These are phyloP conservation scores for Dentipellis fragilis DNA, from an alignment of 768 basidiomycete species.

Conservation along the genomic window DNA sequence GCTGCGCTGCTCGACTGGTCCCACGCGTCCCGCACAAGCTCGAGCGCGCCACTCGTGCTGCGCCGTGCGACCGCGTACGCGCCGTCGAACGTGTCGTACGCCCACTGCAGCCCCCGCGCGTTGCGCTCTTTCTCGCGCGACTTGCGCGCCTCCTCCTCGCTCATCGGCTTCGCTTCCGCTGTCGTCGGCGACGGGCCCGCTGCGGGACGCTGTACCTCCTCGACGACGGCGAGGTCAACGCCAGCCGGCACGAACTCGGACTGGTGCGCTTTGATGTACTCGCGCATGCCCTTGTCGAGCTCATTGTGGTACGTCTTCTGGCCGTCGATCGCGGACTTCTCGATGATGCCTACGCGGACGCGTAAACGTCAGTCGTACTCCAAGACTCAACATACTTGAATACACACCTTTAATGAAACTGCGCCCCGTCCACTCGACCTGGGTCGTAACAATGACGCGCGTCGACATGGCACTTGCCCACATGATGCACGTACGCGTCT, in stretches of 20 bases:
- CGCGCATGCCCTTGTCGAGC: slow-evolving; percentile 75
- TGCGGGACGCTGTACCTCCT: slow-evolving; percentile 26
- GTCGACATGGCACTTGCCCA: slow-evolving; percentile 81
- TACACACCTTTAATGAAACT: slow-evolving; percentile 88
- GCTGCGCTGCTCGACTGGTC: slow-evolving; percentile 65
- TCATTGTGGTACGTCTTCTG: slow-evolving; percentile 82
- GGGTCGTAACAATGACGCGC: slow-evolving; percentile 76
- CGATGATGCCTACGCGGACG: slow-evolving; percentile 68
- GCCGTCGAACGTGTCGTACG: slow-evolving; percentile 77
- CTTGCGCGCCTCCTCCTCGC: slow-evolving; percentile 32
- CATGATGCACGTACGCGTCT: slow-evolving; percentile 89
- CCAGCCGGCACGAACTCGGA: slow-evolving; percentile 86
- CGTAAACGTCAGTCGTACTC: neutral
- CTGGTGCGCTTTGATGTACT: slow-evolving; percentile 83
- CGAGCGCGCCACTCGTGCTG: slow-evolving; percentile 62
- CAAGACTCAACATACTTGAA: neutral
- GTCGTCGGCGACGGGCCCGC: slow-evolving; percentile 12
- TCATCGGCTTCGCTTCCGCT: slow-evolving; percentile 13
- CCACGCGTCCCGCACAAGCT: slow-evolving; percentile 73
- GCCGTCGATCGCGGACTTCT: slow-evolving; percentile 83
- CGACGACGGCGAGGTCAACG: slow-evolving; percentile 49
- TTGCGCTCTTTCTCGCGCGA: slow-evolving; percentile 60
- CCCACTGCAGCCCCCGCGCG: slow-evolving; percentile 75
- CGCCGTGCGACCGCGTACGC: slow-evolving; percentile 61
- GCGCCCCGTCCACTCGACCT: slow-evolving; percentile 93